Conservation (phyloP, 176 grass and related monocot genomes). For the Chrysopogon serrulatus region DNA sequence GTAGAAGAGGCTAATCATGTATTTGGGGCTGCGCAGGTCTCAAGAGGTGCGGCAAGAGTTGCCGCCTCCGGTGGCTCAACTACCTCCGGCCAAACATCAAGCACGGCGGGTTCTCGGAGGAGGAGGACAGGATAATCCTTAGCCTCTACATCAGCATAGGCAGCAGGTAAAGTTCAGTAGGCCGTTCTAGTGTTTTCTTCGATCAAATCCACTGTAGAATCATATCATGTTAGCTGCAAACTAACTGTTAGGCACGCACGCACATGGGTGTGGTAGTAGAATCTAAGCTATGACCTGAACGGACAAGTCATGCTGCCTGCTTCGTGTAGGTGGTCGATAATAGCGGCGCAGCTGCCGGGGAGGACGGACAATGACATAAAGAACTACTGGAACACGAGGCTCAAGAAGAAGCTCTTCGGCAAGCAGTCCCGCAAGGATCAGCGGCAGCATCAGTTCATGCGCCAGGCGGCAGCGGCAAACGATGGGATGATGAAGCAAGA, state of each 20-base stretch:
- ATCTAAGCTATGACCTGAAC: slow-evolving; percentile 31
- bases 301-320: slow-evolving; percentile 7
- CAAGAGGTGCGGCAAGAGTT: slow-evolving; percentile 96
- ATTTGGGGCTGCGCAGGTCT: slow-evolving; percentile 41
- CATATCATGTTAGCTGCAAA: too few species aligned
- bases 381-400: slow-evolving; percentile 98
- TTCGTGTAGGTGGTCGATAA: slow-evolving; percentile 82
- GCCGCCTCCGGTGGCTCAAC: slow-evolving; percentile 94
- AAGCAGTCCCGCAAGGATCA: slow-evolving; percentile 66
- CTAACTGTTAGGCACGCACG: slow-evolving; percentile 30
- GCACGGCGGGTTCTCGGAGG: slow-evolving; percentile 91
- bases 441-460: slow-evolving; percentile 34
- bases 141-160: slow-evolving; percentile 90
- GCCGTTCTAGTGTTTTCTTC: background rate
- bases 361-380: slow-evolving; percentile 98
- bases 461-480: background rate
- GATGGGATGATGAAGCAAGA: slow-evolving; percentile 55
- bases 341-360: slow-evolving; percentile 88
- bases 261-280: slow-evolving; percentile 34
- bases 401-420: slow-evolving; percentile 95
- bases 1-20: background rate
- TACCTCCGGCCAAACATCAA: slow-evolving; percentile 93
- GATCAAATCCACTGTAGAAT: slow-evolving; percentile 33
- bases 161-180: slow-evolving; percentile 64
- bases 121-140: slow-evolving; percentile 85